Percentiles rank a stretch among this genome's conserved stretches.
Evolutionary conservation across 139 green algal genomes (phyloP).

Genomic region (Chlorella sp.): DNA sequence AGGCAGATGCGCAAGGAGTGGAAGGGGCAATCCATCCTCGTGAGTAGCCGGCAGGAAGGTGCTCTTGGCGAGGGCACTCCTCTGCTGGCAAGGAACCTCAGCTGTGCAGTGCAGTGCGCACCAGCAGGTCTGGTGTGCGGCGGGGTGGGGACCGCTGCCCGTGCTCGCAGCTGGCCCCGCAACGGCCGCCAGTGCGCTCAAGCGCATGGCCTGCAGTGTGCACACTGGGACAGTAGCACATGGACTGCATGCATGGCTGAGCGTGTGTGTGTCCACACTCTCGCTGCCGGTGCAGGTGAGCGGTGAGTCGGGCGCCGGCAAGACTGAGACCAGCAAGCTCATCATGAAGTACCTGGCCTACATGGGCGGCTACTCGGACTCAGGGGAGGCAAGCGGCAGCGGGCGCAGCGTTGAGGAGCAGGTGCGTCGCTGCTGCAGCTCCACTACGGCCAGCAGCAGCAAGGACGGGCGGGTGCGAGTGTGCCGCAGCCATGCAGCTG

Average conservation of each 20-base stretch:
- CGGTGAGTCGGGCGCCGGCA: conserved; percentile 96
- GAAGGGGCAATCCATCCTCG: conserved; percentile 83
- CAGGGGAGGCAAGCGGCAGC: conserved; percentile 9
- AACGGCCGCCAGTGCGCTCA: too few species aligned
- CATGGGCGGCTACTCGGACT: conserved; percentile 64
- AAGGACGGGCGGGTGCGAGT: too few species aligned
- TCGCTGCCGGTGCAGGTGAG: conserved; percentile 67
- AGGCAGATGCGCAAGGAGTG: conserved; percentile 75
- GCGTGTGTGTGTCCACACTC: neutral
- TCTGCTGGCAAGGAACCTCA: too few species aligned
- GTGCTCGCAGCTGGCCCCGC: too few species aligned
- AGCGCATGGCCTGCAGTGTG: neutral
- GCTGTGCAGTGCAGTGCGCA: too few species aligned
- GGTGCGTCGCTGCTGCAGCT: too few species aligned
- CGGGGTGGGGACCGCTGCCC: too few species aligned
- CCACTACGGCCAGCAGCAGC: too few species aligned
- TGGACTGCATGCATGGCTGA: neutral
- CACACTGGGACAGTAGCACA: neutral
- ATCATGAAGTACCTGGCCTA: conserved; percentile 90
- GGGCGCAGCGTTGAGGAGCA: conserved; percentile 71
- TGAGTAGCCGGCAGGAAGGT: too few species aligned
- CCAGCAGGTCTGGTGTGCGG: too few species aligned
- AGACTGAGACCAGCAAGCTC: conserved; percentile 99
- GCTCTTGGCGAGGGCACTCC: too few species aligned
- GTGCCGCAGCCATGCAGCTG: too few species aligned